Evolutionary conservation across 805 yeast genomes (phyloP), one percentile per base, ranked within the genome.

Genomic region (Cyberlindnera japonica): DNA sequence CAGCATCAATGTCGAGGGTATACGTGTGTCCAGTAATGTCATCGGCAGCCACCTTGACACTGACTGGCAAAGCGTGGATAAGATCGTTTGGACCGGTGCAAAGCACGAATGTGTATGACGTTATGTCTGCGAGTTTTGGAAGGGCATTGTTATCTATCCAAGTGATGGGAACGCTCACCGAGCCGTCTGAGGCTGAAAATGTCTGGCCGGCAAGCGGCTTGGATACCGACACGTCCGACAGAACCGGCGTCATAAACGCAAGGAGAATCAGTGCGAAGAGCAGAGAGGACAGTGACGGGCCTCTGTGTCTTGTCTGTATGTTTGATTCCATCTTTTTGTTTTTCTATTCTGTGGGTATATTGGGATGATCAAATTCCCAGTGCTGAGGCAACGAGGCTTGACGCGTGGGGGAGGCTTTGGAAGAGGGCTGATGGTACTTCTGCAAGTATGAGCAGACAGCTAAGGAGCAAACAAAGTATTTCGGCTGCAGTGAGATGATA

Each of bases 81-180:
- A 67, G 62, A 18, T 57, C 26, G 53, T 78, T 75, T 18, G 79
- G 61, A 23, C 95, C 96, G 2, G 90, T 75, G 61, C 91, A 81
- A 38, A 91, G 65, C 6, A 64, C 59, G 39, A 89, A 65, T 0
- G 80, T 66, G 46, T 72, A 77, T 2, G 63, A 49, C 4, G 61
- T 46, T 18, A 77, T 72, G 8, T 72, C 65, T 2, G 52, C 41
- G 33, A 83, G 52, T 1, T 67, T 46, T 0, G 86, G 84, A 4
- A 54, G 48, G 6, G 63, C 54, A 34, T 74, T 80, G 48, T 74
- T 74, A 44, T 79, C 82, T 13, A 68, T 58, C 81, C 95, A 89
- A n/a, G 55, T 30, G 22, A 69, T 34, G 0, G 53, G 45, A 4
- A 69, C 55, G 2, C 49, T 25, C 1, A 53, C 65, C 1, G 49